These are phyloP conservation scores for Wallacemonas rigidus DNA, from an alignment of 208 protist genomes.

Conservation along the genomic window DNA sequence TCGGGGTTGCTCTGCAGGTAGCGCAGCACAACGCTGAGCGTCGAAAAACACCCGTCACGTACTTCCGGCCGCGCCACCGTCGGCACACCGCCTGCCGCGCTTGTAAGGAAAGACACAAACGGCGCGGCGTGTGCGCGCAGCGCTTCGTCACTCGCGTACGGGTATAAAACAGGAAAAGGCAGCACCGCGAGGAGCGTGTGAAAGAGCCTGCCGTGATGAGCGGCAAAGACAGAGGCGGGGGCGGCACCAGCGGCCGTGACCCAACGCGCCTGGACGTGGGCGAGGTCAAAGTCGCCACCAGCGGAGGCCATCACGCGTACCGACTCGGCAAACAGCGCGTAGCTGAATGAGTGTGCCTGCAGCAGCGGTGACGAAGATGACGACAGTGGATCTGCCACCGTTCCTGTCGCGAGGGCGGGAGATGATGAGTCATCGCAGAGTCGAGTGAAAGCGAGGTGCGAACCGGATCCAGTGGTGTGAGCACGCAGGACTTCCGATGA, in stretches of 20 bases:
- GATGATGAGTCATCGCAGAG: too few relatives aligned
- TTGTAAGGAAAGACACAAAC: conserved; percentile 59
- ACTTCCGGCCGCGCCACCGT: conserved; percentile 15
- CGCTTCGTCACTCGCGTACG: conserved; percentile 67
- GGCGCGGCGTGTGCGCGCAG: conserved; percentile 49
- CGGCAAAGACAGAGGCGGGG: conserved; percentile 36
- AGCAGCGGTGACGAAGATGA: conserved; percentile 13
- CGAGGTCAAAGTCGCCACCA: conserved; percentile 56
- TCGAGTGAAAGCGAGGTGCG: neutral
- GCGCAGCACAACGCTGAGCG: conserved; percentile 66
- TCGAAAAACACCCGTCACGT: conserved; percentile 31
- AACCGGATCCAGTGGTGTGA: neutral
- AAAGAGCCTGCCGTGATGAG: conserved; percentile 71
- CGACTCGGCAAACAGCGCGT: conserved; percentile 55
- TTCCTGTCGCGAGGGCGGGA: too few relatives aligned
- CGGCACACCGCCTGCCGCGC: neutral
- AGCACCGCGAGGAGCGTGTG: conserved; percentile 64
- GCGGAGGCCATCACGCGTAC: conserved; percentile 63
- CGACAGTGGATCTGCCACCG: too few relatives aligned
- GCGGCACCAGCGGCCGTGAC: conserved; percentile 29
- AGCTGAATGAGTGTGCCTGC: conserved; percentile 62
- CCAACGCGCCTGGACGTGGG: conserved; percentile 44
- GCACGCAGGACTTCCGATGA: neutral
- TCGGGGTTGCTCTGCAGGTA: conserved; percentile 83
- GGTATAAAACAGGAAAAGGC: conserved; percentile 70